Evolutionary conservation across 208 protist species (phyloP), one percentile per base, ranked within the genome.

Genomic region (Leptomonas pyrrhocoris): DNA sequence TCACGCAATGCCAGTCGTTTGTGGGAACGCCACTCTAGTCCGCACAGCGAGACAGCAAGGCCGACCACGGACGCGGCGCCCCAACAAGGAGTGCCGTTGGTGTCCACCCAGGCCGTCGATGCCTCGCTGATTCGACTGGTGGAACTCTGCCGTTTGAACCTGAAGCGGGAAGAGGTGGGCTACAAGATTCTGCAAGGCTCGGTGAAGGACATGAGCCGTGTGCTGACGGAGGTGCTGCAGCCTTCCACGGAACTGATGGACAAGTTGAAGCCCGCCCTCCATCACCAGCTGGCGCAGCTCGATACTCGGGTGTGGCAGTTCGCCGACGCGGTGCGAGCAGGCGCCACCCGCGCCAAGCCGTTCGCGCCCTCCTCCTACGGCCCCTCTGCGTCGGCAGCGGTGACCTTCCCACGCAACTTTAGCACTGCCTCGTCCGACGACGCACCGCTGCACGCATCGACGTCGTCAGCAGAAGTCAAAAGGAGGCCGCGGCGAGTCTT

Each of bases 151-250:
- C 72, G 72, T 0, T 58, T 77, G 46, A 63, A 72, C 42, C 64
- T 77, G 21, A 77, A 71, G 58, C 63, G 65, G 12, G 72, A 77
- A 50, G 72, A 77, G 64, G 64, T 68, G 49, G 45, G 40, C 43
- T 77, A 72, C 43, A 70, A 67, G 45, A 61, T 34, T 4, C 25
- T 77, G 34, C 72, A 77, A 43, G 58, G 63, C n/a, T 61, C 72
- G 42, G 72, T 62, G 58, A 57, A 56, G 72, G 72, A 77, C 48
- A 56, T 68, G 64, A 68, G 62, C 49, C 63, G 72, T 8, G 64
- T 77, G 42, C 13, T 77, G 64, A 72, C 72, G 42, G 72, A 77
- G 50, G 64, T 72, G 48, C 55, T 77, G 51, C 63, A 65, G 49
- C 45, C 64, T 2, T 57, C 58, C 9, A 9, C 34, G 3, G 27